Evolutionary conservation across 306 rosid genomes (phyloP).

Genomic region (Trifolium pratense): DNA sequence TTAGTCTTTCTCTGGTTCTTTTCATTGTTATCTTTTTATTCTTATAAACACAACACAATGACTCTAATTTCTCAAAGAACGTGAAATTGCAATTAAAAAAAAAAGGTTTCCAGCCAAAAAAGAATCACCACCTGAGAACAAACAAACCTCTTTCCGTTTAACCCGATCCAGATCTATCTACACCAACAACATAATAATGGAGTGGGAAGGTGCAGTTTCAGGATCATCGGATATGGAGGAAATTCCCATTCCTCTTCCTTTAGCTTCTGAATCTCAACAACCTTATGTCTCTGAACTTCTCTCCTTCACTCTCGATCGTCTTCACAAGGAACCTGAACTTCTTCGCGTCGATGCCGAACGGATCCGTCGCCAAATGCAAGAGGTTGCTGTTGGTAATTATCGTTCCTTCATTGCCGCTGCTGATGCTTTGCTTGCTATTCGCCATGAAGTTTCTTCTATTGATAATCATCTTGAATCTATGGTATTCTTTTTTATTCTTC

Average conservation of each 20-base stretch:
- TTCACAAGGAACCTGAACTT: constrained; percentile 98
- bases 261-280: constrained; percentile 86
- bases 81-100: too few species aligned
- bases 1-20: too few species aligned
- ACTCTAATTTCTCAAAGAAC: too few species aligned
- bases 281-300: constrained; percentile 97
- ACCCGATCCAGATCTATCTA: not conserved
- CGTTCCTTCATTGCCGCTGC: constrained; percentile 91
- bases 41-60: too few species aligned
- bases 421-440: constrained; percentile 84
- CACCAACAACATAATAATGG: constrained; percentile 16
- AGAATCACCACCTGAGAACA: too few species aligned
- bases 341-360: constrained; percentile 99
- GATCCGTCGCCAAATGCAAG: constrained; percentile 97
- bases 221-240: constrained; percentile 49
- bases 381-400: constrained; percentile 92
- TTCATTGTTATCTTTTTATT: too few species aligned
- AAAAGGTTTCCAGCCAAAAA: too few species aligned
- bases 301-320: constrained; percentile 96
- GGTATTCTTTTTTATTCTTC: constrained; percentile 12
- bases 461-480: constrained; percentile 51
- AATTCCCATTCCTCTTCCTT: constrained; percentile 69
- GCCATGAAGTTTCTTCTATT: constrained; percentile 67
- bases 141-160: too few species aligned
- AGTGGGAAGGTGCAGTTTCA: constrained; percentile 43